Base-by-base conservation (phyloP, 2,329 filamentous ascomycete species). In the Pseudodiploospora longispora region DNA sequence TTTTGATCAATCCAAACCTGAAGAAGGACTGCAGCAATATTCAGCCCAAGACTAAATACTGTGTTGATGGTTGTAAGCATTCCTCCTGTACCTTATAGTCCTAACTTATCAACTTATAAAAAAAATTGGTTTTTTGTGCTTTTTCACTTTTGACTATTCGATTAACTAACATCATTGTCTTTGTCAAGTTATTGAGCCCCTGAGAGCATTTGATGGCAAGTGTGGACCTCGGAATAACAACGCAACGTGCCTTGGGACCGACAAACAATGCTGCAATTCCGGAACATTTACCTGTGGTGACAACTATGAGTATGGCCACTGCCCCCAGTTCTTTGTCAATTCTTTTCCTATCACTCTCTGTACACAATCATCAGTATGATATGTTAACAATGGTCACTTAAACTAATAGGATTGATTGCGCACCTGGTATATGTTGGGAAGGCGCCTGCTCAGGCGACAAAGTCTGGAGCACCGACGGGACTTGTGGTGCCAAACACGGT, bases 391-490 rank as follows among this genome's bases (percentile, higher is more conserved):
- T 19, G 19, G 19, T 19, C 36, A 38, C 27, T 38, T 27, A 19
- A 19, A 27, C 36, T 38, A 6, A 38, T 39, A 62, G 60, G 9
- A 53, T 50, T 9, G 60, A 64, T 44, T 65, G 61, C 47, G 50
- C 52, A 12, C 41, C 38, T 6, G 58, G 61, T 9, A 64, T 53
- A 32, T 65, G 62, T 50, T 63, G 58, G 46, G 55, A 60, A 31
- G 64, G 61, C 30, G 42, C 36, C 6, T 66, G 62, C 46, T 8
- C 8, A 3, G 62, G 62, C 10, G 54, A 56, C 46, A 34, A 19
- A 6, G 44, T 53, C 19, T 67, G 56, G 37, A 60, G 55, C 27
- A 59, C 55, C 3, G 60, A 65, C 47, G 65, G 64, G 10, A 59
- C 43, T 5, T 68, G 62, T 46, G 63, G 64, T 35, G 44, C 46